Evolutionary conservation across 805 yeast species (phyloP), one percentile per base, ranked within the genome.

Genomic region (Ascoidea rubescens): DNA sequence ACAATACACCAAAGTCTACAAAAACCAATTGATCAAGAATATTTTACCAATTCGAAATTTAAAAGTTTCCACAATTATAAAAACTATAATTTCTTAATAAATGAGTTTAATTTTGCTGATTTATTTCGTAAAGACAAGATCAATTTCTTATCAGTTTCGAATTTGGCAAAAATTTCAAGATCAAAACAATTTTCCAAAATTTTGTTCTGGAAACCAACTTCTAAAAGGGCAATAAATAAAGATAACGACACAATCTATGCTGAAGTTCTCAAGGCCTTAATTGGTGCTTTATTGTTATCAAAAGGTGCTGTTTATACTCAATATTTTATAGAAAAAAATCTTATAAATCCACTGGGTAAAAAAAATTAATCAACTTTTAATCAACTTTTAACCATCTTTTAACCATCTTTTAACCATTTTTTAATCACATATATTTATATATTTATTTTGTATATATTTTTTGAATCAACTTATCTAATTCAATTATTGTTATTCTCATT

Each of bases 261-360:
- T 4, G 76, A 78, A 55, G 74, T 78, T 63, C 62, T 79, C 55
- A 71, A 71, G 59, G 82, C 91, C 5, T 66, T 84, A 52, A 67
- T 85, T 32, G 93, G 93, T 31, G 90, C 84, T 2, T 76, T 85
- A 50, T 71, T 82, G 43, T 67, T 78, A 42, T 70, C 73, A 31
- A 80, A 81, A 59, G 93, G 93, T 37, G 14, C 43, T 37, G 14
- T 37, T 37, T 37, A 37, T 37, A 37, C 43, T 37, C 14, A 8
- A 10, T 10, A 37, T 37, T 37, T 37, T 37, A 37, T 37, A 10
- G 14, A 37, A 37, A 37, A 37, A 10, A 10, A 37, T 37, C 14
- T 37, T 10, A 10, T 37, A 37, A 37, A 37, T 37, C 14, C 43
- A 37, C 4, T 37, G 14, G 8, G 14, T 37, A 37, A 37, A 37